phyloP scores from a whole-genome alignment of 352 stramenopile species.

The Phytophthora parvispora region DNA sequence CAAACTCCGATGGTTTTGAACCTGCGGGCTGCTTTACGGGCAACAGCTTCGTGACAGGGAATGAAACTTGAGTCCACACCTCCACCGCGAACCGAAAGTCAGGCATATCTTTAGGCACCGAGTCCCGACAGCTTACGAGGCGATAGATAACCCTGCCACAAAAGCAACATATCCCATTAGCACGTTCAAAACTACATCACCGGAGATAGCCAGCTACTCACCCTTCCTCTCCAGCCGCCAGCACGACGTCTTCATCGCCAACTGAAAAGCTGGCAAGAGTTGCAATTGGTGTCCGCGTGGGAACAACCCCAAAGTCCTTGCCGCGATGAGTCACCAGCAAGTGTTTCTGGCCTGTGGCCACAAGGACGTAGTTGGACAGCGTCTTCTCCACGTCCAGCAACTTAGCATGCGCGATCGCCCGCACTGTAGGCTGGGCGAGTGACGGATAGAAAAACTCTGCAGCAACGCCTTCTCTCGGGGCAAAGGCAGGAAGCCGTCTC shows the following conservation, averaged over 20 bases:
- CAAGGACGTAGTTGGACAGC: slow-evolving; percentile 59
- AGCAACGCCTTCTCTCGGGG: slow-evolving; percentile 3
- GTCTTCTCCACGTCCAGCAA: slow-evolving; percentile 63
- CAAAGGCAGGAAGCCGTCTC: slow-evolving; percentile 23
- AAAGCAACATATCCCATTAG: slow-evolving; percentile 4
- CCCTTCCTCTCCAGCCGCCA: slow-evolving; percentile 62
- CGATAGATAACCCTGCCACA: slow-evolving; percentile 52
- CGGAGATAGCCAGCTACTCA: slow-evolving; percentile 14
- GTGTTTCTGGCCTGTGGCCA: slow-evolving; percentile 54
- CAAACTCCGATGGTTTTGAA: slow-evolving; percentile 12
- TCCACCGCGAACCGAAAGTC: slow-evolving; percentile 47
- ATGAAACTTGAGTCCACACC: slow-evolving; percentile 45
- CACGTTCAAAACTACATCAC: neutral
- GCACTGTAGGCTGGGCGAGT: slow-evolving; percentile 32
- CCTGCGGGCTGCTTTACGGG: slow-evolving; percentile 14
- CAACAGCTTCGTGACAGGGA: slow-evolving; percentile 55
- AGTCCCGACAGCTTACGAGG: slow-evolving; percentile 39
- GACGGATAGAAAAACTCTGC: slow-evolving; percentile 45
- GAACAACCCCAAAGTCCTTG: slow-evolving; percentile 38
- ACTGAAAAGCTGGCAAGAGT: slow-evolving; percentile 37
- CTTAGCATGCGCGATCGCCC: slow-evolving; percentile 41
- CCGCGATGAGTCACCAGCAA: slow-evolving; percentile 57
- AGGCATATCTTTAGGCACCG: slow-evolving; percentile 26
- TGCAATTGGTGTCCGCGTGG: slow-evolving; percentile 35
- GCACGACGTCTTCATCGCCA: slow-evolving; percentile 43